Conservation (phyloP, 202 grass and related monocot species). For the Cymbopogon flexuosus region DNA sequence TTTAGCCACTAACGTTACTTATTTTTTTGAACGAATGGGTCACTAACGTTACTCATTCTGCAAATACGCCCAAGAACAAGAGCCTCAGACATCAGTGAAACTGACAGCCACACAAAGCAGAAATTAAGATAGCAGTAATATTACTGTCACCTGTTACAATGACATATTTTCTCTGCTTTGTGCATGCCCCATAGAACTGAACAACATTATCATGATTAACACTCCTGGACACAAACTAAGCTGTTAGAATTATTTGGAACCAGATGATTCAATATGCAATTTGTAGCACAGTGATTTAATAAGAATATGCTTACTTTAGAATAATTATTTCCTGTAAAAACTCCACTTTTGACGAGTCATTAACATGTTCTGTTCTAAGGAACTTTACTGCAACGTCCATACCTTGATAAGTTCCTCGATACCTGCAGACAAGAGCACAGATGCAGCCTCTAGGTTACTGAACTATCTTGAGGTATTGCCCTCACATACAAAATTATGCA, state of each 20-base stretch:
- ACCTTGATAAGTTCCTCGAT: conserved; percentile 63
- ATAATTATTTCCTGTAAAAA: conserved; percentile 94
- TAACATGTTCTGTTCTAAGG: conserved; percentile 63
- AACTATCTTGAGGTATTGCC: neutral
- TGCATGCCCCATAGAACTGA: conserved; percentile 76
- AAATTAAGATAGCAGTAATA: neutral
- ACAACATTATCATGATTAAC: conserved; percentile 78
- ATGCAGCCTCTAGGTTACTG: conserved; percentile 10
- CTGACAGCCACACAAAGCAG: neutral
- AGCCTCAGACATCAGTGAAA: conserved; percentile 7
- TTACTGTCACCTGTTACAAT: conserved; percentile 79
- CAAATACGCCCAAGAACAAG: neutral
- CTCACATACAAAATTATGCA: neutral
- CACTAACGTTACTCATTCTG: neutral
- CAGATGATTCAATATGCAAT: conserved; percentile 35
- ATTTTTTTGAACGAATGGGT: neutral
- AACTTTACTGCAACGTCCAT: conserved; percentile 85
- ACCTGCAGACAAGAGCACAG: conserved; percentile 47
- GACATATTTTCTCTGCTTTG: conserved; percentile 55
- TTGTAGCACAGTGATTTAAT: neutral
- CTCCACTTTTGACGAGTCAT: conserved; percentile 62
- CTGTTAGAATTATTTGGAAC: conserved; percentile 23
- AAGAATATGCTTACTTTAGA: conserved; percentile 49
- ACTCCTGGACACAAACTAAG: conserved; percentile 46
- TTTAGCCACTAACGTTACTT: neutral